These are phyloP conservation scores for Colletotrichum coccodes DNA, from an alignment of 2,329 filamentous ascomycete species.

Conservation along the genomic window DNA sequence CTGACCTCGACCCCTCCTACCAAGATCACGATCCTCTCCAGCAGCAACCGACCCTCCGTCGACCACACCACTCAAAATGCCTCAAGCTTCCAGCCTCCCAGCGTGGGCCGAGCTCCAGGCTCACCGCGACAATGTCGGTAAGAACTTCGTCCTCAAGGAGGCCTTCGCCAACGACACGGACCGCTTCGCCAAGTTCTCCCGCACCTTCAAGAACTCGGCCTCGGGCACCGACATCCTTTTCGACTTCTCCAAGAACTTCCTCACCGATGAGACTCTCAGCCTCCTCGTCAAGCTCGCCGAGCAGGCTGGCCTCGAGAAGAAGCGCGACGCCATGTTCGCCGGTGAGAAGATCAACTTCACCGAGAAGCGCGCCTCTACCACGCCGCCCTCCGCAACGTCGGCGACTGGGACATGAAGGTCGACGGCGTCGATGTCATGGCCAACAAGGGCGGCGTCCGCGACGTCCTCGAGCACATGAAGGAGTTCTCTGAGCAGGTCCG, in stretches of 20 bases:
- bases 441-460: conserved; percentile 86
- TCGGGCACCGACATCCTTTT: conserved; percentile 91
- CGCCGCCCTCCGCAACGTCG: conserved; percentile 89
- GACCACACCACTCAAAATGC: conserved; percentile 61
- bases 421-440: conserved; percentile 94
- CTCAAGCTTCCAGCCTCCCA: conserved; percentile 85
- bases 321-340: conserved; percentile 96
- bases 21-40: not conserved
- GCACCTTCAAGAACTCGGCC: conserved; percentile 80
- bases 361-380: conserved; percentile 95
- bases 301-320: conserved; percentile 90
- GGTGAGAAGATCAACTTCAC: conserved; percentile 99
- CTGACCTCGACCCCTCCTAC: not conserved
- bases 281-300: conserved; percentile 90
- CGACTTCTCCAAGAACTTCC: conserved; percentile 99
- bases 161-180: conserved; percentile 89
- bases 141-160: conserved; percentile 91
- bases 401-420: conserved; percentile 84
- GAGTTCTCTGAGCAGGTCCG: conserved; percentile 96
- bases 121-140: conserved; percentile 87
- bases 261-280: conserved; percentile 90
- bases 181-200: conserved; percentile 91
- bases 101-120: conserved; percentile 92
- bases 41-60: not conserved
- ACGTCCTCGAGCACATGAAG: conserved; percentile 96